Percentiles rank a stretch among this genome's conserved stretches.
phyloP scores from a whole-genome alignment of 768 basidiomycete species.

The Dioszegia aurantiaca region DNA sequence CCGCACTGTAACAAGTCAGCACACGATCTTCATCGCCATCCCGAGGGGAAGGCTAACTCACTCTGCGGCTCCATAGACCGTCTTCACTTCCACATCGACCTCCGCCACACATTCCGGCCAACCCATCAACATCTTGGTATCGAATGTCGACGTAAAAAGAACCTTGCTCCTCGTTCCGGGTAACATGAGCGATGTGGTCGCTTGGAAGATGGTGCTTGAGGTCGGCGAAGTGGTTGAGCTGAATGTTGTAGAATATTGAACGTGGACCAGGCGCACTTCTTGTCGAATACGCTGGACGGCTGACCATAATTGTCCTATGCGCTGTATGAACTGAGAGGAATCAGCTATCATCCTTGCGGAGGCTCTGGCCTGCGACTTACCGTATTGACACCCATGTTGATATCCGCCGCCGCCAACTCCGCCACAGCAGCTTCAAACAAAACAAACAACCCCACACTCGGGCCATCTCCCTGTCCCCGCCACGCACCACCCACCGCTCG shows the following conservation, averaged over 20 bases:
- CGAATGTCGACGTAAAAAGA: conserved; percentile 24
- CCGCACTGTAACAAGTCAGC: conserved; percentile 14
- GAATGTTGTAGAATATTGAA: conserved; percentile 36
- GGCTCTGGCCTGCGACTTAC: conserved; percentile 7
- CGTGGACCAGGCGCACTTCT: conserved; percentile 34
- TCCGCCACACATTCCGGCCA: conserved; percentile 34
- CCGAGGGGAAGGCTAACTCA: conserved; percentile 19
- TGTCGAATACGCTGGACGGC: conserved; percentile 33
- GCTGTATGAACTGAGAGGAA: conserved; percentile 36
- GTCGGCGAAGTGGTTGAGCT: background rate
- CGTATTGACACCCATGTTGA: conserved; percentile 8
- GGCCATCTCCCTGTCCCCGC: conserved; percentile 2
- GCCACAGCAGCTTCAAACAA: conserved; percentile 29
- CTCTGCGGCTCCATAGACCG: conserved; percentile 37
- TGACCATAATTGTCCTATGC: conserved; percentile 36
- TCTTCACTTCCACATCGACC: conserved; percentile 23
- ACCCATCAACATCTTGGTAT: conserved; percentile 9
- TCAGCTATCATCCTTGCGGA: background rate
- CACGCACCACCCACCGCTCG: conserved; percentile 16
- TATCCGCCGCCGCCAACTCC: conserved; percentile 13
- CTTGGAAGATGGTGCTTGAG: conserved; percentile 1
- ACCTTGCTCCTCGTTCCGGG: conserved; percentile 29
- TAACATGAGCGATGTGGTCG: conserved; percentile 22
- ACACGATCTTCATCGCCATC: background rate
- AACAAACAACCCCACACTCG: conserved; percentile 32